Evolutionary conservation across 2,329 filamentous ascomycete species (phyloP).

Genomic region (Westerdykella sp.): DNA sequence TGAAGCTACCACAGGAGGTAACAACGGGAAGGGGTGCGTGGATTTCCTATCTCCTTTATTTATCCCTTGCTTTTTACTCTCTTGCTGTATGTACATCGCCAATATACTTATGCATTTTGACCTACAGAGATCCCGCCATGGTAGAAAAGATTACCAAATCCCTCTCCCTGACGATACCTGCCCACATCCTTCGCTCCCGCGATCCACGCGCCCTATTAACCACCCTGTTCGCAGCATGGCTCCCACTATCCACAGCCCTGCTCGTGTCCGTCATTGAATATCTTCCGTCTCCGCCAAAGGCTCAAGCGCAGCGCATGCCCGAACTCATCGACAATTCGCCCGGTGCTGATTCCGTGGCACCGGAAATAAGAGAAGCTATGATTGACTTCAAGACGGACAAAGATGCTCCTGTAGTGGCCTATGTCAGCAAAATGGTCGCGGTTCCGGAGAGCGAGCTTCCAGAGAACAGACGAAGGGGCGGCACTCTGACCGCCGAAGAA

Average conservation of each 20-base stretch:
- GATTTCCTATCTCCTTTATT: constrained; percentile 35
- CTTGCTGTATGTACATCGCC: constrained; percentile 30
- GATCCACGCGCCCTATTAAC: constrained; percentile 80
- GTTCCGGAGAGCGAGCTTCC: constrained; percentile 88
- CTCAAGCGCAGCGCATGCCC: constrained; percentile 75
- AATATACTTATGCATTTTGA: constrained; percentile 37
- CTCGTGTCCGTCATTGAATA: constrained; percentile 92
- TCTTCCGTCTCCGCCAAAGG: constrained; percentile 72
- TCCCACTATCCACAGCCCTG: constrained; percentile 85
- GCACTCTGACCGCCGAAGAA: constrained; percentile 75
- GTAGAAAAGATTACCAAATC: constrained; percentile 95
- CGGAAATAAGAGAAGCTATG: constrained; percentile 71
- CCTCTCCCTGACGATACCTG: constrained; percentile 72
- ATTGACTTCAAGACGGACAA: constrained; percentile 65
- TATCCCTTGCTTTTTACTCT: constrained; percentile 9
- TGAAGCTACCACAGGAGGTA: constrained; percentile 76
- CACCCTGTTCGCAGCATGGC: constrained; percentile 80
- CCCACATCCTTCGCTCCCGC: constrained; percentile 76
- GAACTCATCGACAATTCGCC: constrained; percentile 74
- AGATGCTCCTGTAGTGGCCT: constrained; percentile 77
- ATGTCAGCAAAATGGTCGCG: constrained; percentile 97
- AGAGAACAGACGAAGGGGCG: constrained; percentile 68
- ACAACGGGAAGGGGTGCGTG: constrained; percentile 70
- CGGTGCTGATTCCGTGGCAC: constrained; percentile 64
- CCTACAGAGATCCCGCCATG: constrained; percentile 62